These are phyloP conservation scores for Tuber borchii DNA, from an alignment of 495 filamentous ascomycete species.

Conservation along the genomic window DNA sequence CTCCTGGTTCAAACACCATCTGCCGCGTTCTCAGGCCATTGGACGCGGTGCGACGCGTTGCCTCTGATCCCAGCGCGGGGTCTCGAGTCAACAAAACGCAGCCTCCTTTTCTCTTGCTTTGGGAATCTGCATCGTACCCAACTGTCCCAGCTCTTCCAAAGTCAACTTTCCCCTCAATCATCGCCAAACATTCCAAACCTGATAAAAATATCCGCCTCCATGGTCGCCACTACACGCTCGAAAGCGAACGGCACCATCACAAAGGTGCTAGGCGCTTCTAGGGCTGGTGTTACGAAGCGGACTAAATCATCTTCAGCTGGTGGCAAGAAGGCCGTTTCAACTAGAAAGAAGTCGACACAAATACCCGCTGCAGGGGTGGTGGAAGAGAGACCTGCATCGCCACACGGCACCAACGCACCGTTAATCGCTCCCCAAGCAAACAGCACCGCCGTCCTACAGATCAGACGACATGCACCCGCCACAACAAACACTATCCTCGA, in stretches of 20 bases:
- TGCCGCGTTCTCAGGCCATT: background rate
- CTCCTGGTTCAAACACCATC: background rate
- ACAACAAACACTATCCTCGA: conserved; percentile 67
- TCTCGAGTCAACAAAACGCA: background rate
- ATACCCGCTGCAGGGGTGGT: conserved; percentile 1
- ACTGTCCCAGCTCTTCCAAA: background rate
- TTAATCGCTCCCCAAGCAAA: conserved; percentile 74
- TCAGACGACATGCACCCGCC: conserved; percentile 51
- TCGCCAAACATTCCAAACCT: background rate
- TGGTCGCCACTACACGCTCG: conserved; percentile 28
- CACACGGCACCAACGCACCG: conserved; percentile 59
- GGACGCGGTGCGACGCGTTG: background rate
- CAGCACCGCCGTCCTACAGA: conserved; percentile 56
- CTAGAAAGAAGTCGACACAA: conserved; percentile 9
- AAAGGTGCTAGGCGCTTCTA: conserved; percentile 15
- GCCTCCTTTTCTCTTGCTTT: background rate
- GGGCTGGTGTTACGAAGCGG: conserved; percentile 25
- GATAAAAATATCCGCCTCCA: background rate
- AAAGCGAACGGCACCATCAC: conserved; percentile 6
- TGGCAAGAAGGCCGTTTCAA: conserved; percentile 8
- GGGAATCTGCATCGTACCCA: background rate
- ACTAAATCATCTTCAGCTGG: conserved; percentile 25
- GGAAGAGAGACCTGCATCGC: conserved; percentile 23
- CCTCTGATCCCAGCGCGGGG: background rate
- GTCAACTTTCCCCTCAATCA: background rate